phyloP scores from a whole-genome alignment of 257 asterid species.

The Solanum commersonii region DNA sequence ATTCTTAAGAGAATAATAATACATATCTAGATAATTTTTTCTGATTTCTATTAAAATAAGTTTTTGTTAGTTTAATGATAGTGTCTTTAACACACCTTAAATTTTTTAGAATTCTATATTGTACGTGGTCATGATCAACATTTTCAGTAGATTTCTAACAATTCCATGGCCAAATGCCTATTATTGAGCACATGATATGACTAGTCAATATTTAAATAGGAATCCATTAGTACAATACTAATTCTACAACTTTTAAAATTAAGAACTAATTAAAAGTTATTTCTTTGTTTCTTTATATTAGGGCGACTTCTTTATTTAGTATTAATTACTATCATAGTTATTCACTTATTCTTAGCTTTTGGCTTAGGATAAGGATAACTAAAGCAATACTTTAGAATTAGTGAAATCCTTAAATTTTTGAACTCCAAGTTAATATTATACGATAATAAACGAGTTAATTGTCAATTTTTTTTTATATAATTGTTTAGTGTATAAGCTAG shows the following conservation, averaged over 20 bases:
- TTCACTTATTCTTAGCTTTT: background rate
- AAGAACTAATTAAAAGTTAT: background rate
- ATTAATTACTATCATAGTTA: background rate
- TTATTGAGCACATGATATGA: background rate
- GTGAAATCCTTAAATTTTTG: background rate
- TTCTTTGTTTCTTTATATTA: background rate
- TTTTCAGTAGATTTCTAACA: background rate
- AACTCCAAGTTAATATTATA: background rate
- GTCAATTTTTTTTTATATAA: background rate
- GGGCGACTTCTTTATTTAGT: background rate
- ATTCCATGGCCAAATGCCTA: background rate
- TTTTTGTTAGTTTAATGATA: rapidly evolving
- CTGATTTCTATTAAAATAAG: too few species aligned
- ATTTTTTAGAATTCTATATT: background rate
- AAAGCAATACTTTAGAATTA: background rate
- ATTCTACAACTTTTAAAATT: background rate
- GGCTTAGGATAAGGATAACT: background rate
- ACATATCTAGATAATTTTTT: too few species aligned
- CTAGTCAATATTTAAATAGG: background rate
- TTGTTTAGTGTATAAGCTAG: background rate
- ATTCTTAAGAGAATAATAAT: background rate
- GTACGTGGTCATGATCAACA: background rate
- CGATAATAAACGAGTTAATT: background rate
- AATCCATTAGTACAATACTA: background rate
- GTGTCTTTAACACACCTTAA: background rate